A percentile compares a stretch with the other conserved stretches of the same genome.
Conservation (phyloP, 768 basidiomycete genomes). For the Fomitopsis pulvina region DNA sequence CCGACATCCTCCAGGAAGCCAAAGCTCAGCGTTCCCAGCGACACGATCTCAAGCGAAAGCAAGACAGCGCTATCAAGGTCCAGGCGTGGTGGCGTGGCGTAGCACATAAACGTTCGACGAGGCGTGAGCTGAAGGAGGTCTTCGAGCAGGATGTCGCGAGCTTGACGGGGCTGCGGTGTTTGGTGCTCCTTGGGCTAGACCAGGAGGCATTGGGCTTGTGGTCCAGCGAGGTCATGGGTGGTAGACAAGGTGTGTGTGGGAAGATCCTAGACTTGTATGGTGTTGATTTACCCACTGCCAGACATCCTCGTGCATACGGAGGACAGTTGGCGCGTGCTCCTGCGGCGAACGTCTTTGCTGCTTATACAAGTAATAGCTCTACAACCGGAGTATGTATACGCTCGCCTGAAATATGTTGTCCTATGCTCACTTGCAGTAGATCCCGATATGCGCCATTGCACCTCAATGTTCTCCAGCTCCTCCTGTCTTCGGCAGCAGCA, state of each 20-base stretch:
- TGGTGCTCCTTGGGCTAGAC: constrained; percentile 54
- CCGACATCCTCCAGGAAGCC: constrained; percentile 55
- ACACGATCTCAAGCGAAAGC: constrained; percentile 42
- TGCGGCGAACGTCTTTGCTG: constrained; percentile 40
- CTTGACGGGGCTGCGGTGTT: constrained; percentile 54
- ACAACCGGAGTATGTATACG: constrained; percentile 39
- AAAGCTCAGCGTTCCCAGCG: constrained; percentile 56
- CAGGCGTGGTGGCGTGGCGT: constrained; percentile 69
- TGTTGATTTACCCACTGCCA: constrained; percentile 1
- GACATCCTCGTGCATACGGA: constrained; percentile 14
- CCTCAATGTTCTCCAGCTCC: constrained; percentile 42
- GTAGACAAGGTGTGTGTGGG: constrained; percentile 22
- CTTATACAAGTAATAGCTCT: constrained; percentile 47
- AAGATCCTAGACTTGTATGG: background rate
- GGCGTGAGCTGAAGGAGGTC: constrained; percentile 35
- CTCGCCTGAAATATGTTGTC: background rate
- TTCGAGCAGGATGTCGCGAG: constrained; percentile 50
- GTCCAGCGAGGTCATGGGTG: constrained; percentile 31
- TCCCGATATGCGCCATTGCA: constrained; percentile 39
- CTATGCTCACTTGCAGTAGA: constrained; percentile 25
- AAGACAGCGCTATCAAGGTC: constrained; percentile 53
- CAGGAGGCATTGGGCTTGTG: constrained; percentile 40
- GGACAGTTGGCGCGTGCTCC: constrained; percentile 55
- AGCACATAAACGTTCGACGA: constrained; percentile 33
- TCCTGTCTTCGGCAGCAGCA: constrained; percentile 29